A percentile compares a stretch with the other conserved stretches of the same genome.
phyloP scores from a whole-genome alignment of 495 filamentous ascomycete species.

The Daldinia caldariorum region DNA sequence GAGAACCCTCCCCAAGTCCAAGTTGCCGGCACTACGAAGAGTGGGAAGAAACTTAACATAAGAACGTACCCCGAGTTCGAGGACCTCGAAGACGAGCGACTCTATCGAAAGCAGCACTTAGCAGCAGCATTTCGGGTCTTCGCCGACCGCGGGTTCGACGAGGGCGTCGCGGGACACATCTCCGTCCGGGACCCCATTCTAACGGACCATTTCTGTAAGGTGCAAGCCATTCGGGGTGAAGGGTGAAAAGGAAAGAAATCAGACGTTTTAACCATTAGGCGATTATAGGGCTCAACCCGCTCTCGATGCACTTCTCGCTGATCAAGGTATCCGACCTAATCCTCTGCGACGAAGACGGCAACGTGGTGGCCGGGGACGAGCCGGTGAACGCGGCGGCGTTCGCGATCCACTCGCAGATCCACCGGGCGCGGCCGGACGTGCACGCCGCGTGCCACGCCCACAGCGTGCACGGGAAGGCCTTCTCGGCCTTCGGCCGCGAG shows the following conservation, averaged over 20 bases:
- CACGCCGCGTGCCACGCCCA: conserved; percentile 63
- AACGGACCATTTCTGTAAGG: conserved; percentile 59
- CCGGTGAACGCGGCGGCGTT: conserved; percentile 70
- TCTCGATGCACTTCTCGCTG: conserved; percentile 66
- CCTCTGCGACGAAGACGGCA: conserved; percentile 62
- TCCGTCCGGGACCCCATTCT: conserved; percentile 58
- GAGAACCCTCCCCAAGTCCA: conserved; percentile 44
- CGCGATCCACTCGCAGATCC: conserved; percentile 64
- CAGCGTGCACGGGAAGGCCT: conserved; percentile 61
- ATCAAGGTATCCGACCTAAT: conserved; percentile 63
- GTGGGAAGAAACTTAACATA: conserved; percentile 58
- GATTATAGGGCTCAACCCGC: conserved; percentile 61
- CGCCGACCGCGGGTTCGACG: conserved; percentile 73
- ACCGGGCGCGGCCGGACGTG: conserved; percentile 61
- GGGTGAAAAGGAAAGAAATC: too few relatives aligned
- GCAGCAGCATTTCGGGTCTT: conserved; percentile 78
- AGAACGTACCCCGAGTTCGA: conserved; percentile 68
- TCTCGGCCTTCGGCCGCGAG: conserved; percentile 58
- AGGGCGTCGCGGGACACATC: conserved; percentile 72
- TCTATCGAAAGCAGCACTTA: conserved; percentile 76
- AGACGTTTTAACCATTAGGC: neutral
- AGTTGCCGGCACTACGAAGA: conserved; percentile 49
- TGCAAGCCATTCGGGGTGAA: too few relatives aligned
- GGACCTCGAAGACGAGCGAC: conserved; percentile 66
- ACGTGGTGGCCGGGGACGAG: conserved; percentile 59